phyloP scores from a whole-genome alignment of 2,329 filamentous ascomycete genomes.

The Cytospora piceicola region DNA sequence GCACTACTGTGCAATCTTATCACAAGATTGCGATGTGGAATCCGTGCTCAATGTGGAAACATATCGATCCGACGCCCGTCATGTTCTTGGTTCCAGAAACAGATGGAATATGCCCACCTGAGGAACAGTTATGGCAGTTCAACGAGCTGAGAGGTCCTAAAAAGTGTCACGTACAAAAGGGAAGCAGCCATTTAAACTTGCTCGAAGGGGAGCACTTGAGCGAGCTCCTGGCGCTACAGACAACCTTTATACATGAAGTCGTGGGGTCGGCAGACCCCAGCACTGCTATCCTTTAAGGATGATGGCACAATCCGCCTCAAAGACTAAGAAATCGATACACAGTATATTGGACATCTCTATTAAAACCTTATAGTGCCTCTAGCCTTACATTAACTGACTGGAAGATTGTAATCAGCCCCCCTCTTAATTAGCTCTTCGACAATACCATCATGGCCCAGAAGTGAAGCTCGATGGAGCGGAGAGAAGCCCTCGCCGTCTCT shows the following conservation, averaged over 20 bases:
- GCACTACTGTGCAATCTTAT: not conserved
- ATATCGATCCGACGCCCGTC: conserved; percentile 5
- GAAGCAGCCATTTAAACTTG: conserved; percentile 10
- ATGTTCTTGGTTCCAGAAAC: conserved; percentile 8
- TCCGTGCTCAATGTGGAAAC: conserved; percentile 21
- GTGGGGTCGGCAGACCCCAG: not conserved
- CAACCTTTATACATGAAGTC: conserved; percentile 4
- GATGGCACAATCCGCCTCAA: not conserved
- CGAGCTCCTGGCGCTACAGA: conserved; percentile 6
- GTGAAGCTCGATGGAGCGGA: conserved; percentile 11
- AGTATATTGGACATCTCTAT: conserved; percentile 9
- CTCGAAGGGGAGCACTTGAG: conserved; percentile 2
- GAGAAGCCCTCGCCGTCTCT: conserved; percentile 8
- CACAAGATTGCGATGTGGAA: not conserved
- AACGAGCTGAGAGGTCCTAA: conserved; percentile 1
- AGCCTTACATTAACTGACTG: conserved; percentile 10
- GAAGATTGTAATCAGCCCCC: conserved; percentile 9
- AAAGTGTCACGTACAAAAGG: conserved; percentile 8
- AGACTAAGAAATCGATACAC: conserved; percentile 4
- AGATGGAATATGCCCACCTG: conserved; percentile 11
- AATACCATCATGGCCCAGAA: conserved; percentile 5
- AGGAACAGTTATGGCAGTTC: conserved; percentile 1
- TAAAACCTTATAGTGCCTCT: conserved; percentile 8
- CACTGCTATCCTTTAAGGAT: conserved; percentile 2
- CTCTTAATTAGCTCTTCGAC: conserved; percentile 5